Evolutionary conservation across 106 monocot genomes (phyloP).

Genomic region (Phalaenopsis aphrodite): DNA sequence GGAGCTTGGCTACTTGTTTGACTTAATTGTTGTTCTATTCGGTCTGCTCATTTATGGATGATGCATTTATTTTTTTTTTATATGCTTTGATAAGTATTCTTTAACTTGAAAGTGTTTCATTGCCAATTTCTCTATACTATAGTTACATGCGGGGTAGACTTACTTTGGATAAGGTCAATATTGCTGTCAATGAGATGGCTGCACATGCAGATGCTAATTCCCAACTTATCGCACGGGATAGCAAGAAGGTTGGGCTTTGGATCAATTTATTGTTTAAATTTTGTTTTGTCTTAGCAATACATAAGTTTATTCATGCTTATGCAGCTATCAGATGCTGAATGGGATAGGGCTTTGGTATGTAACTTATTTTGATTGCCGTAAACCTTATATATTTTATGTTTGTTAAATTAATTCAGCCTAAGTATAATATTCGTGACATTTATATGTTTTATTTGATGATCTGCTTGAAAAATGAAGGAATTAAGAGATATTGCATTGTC

Average conservation of each 20-base stretch:
- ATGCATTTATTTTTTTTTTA: background rate
- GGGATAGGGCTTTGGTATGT: conserved; percentile 83
- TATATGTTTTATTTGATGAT: background rate
- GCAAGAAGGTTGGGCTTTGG: conserved; percentile 49
- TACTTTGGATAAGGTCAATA: conserved; percentile 83
- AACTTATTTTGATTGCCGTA: background rate
- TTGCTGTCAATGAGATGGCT: conserved; percentile 83
- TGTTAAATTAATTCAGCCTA: background rate
- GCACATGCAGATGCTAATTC: conserved; percentile 71
- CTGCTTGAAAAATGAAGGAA: conserved; percentile 45
- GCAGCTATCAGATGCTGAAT: conserved; percentile 69
- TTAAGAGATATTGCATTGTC: conserved; percentile 68
- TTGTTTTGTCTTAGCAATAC: conserved; percentile 1
- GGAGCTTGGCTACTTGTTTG: no score
- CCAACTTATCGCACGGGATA: conserved; percentile 62
- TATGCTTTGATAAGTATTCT: background rate
- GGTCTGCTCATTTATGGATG: background rate
- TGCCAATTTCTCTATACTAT: background rate
- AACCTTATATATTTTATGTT: background rate
- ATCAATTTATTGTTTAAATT: background rate
- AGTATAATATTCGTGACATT: background rate
- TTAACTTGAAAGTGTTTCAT: background rate
- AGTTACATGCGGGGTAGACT: conserved; percentile 97
- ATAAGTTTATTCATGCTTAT: conserved; percentile 13
- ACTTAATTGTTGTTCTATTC: no score